phyloP scores from a whole-genome alignment of 139 green algal species.

The Parachlorella kessleri region DNA sequence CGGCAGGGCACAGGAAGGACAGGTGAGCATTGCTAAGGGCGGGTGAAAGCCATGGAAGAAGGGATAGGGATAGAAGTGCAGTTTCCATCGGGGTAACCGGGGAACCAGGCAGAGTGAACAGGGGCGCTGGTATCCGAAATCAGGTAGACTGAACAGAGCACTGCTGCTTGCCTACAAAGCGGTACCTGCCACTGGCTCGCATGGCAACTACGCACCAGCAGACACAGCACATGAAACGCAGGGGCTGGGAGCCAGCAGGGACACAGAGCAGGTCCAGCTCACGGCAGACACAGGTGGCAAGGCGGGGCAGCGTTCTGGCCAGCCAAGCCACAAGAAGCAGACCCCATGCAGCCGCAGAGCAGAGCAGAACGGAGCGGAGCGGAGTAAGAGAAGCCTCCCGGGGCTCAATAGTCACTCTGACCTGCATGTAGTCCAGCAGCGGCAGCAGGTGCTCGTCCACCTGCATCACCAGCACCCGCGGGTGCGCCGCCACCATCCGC shows the following conservation, averaged over 20 bases:
- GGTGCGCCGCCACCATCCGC: conserved; percentile 3
- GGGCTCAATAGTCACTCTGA: neutral
- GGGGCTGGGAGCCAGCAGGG: neutral
- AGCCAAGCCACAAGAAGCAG: neutral
- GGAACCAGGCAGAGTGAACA: too few species aligned
- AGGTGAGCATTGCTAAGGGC: too few species aligned
- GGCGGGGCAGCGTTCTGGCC: neutral
- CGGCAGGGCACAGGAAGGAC: neutral
- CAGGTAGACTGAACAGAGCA: too few species aligned
- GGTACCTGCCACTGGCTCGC: too few species aligned
- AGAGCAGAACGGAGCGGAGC: too few species aligned
- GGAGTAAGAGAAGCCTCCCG: neutral
- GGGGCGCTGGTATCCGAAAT: too few species aligned
- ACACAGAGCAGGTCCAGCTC: neutral
- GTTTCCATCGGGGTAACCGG: too few species aligned
- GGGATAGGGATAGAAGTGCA: too few species aligned
- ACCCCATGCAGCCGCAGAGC: too few species aligned
- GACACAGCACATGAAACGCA: neutral
- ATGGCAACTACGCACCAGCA: too few species aligned
- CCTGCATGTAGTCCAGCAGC: conserved; percentile 34
- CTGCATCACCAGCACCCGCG: conserved; percentile 19
- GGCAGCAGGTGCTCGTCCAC: conserved; percentile 31
- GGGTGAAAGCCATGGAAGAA: too few species aligned
- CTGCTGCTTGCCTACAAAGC: too few species aligned
- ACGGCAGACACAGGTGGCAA: neutral